phyloP scores from a whole-genome alignment of 495 filamentous ascomycete species.

The Haplographium delicatum region DNA sequence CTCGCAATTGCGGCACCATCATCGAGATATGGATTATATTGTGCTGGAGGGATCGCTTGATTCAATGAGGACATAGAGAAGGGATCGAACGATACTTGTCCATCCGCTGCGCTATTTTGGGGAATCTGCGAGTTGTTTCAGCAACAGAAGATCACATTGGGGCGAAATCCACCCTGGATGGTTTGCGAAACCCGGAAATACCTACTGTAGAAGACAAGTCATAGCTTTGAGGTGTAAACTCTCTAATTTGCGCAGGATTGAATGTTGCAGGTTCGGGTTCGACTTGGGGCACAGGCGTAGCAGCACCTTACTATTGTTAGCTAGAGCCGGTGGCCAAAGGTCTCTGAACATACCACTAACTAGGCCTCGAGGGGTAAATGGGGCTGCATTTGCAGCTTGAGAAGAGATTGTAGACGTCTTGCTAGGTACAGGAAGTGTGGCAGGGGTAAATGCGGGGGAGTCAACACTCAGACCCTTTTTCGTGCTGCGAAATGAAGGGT shows the following conservation, averaged over 20 bases:
- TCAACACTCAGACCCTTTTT: slow-evolving; percentile 92
- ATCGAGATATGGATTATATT: slow-evolving; percentile 63
- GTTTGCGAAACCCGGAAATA: too few relatives aligned
- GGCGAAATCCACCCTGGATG: slow-evolving; percentile 47
- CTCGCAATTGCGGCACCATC: slow-evolving; percentile 44
- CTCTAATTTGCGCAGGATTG: slow-evolving; percentile 56
- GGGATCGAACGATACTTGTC: slow-evolving; percentile 44
- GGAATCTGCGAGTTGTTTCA: slow-evolving; percentile 1
- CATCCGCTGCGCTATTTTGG: slow-evolving; percentile 20
- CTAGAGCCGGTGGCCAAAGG: background rate
- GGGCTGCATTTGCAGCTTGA: slow-evolving; percentile 81
- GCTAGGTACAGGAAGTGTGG: slow-evolving; percentile 33
- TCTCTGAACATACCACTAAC: slow-evolving; percentile 22
- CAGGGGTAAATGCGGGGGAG: slow-evolving; percentile 90
- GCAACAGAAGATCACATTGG: background rate
- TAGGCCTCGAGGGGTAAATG: slow-evolving; percentile 65
- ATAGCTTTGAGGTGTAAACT: slow-evolving; percentile 81
- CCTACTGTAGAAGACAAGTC: slow-evolving; percentile 54
- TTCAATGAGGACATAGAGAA: slow-evolving; percentile 53
- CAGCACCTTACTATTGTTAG: slow-evolving; percentile 20
- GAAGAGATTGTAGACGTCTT: slow-evolving; percentile 63
- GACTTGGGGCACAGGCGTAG: slow-evolving; percentile 49
- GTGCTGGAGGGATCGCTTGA: slow-evolving; percentile 45
- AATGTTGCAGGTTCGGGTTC: slow-evolving; percentile 34
- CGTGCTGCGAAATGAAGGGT: background rate